Evolutionary conservation across 2,329 filamentous ascomycete genomes (phyloP), one percentile per base, ranked within the genome.

Genomic region (Oidium heveae): DNA sequence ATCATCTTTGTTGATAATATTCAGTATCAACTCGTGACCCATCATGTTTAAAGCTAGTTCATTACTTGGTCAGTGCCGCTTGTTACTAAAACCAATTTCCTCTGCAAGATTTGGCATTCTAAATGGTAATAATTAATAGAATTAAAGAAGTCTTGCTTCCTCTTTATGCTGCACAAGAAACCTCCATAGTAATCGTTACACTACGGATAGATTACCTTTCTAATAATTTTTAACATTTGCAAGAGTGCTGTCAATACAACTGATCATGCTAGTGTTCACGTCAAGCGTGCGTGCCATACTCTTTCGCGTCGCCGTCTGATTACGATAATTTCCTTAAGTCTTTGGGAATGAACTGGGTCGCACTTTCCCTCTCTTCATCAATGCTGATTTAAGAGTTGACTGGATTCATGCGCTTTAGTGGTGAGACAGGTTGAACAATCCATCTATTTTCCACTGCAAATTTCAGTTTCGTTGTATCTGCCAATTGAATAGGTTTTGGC

Each of bases 381-480:
- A 12, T 47, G 9, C 10, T 22, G 12, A 9, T 12, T 8, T 22
- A 28, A 20, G 44, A 47, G 4, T 22, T n/a, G 20, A 43, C 39
- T 18, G 44, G 20, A 8, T 8, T 22, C 12, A 24, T 32, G 16
- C 44, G 44, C 24, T 47, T 47, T 9, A 20, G 28, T 8, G 44
- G 44, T 9, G 20, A 7, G 20, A 47, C 44, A 47, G 44, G 20
- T n/a, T 47, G 44, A 47, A 47, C 10, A 22, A 32, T 47, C n/a
- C 28, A 20, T 24, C 44, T 47, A n/a, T 47, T n/a, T 9, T 12
- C 39, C 16, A 43, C 16, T 18, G 39, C 10, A 10, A 6, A 12
- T 12, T 12, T 74, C 51, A 68, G 61, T 56, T 70, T 66, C 57
- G 69, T 65, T 60, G 68, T 56, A 41, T 44, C 55, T 20, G 54